Evolutionary conservation across 2,329 filamentous ascomycete species (phyloP).

Genomic region (Annulohypoxylon truncatum): DNA sequence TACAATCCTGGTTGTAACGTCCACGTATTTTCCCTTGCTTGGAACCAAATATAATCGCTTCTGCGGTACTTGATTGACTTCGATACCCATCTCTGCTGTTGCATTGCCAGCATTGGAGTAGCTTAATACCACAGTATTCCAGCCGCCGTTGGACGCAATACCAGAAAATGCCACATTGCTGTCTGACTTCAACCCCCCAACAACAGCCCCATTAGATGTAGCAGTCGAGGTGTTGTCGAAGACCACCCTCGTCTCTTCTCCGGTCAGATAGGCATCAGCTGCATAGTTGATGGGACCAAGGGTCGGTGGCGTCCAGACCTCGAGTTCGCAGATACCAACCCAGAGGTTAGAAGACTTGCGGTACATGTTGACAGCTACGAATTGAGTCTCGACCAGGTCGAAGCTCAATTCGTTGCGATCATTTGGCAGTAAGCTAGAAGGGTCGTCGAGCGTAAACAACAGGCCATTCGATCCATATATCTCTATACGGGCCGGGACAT

Average conservation of each 20-base stretch:
- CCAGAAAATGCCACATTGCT: conserved; percentile 48
- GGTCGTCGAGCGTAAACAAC: conserved; percentile 35
- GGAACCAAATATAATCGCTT: conserved; percentile 36
- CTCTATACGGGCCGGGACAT: conserved; percentile 45
- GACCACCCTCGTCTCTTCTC: conserved; percentile 41
- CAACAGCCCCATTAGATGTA: conserved; percentile 45
- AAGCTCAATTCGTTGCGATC: conserved; percentile 48
- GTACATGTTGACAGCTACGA: conserved; percentile 50
- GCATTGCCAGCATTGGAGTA: conserved; percentile 42
- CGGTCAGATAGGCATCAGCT: conserved; percentile 47
- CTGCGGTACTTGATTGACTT: conserved; percentile 45
- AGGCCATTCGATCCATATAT: conserved; percentile 44
- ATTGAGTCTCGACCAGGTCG: conserved; percentile 42
- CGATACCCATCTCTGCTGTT: conserved; percentile 34
- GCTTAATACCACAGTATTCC: conserved; percentile 33
- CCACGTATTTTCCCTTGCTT: conserved; percentile 36
- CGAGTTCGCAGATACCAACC: conserved; percentile 51
- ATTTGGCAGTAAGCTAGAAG: conserved; percentile 43
- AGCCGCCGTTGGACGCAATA: conserved; percentile 40
- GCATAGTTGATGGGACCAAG: conserved; percentile 43
- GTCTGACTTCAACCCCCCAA: conserved; percentile 41
- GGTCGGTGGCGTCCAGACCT: conserved; percentile 48
- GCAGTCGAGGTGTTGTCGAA: conserved; percentile 41
- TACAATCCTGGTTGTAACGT: conserved; percentile 22
- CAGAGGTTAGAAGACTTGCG: conserved; percentile 39